Evolutionary conservation across 129 eudicot species (phyloP), one percentile per base, ranked within the genome.

Genomic region (Escallonia herrerae): DNA sequence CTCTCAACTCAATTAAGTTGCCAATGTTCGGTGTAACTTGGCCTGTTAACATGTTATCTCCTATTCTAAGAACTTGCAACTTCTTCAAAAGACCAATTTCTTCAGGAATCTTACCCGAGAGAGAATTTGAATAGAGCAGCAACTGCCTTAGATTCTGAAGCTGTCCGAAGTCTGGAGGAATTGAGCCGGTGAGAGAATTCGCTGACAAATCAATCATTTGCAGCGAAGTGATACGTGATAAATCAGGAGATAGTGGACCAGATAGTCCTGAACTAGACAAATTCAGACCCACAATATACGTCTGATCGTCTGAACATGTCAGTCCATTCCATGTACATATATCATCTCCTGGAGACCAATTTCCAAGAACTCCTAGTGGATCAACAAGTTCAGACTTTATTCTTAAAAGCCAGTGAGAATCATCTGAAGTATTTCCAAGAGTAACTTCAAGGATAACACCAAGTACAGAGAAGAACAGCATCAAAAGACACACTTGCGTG

Each of bases 271-370:
- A 79, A 72, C 56, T 60, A 41, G 96, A 80, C 48, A 93, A 81
- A 73, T 93, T 86, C 56, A 93, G 64, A 66, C 86, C 71, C 66
- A 75, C 51, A 22, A 93, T 56, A 57, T 69, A 85, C n/a, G 81
- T 69, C 67, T 66, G 84, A 78, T 93, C 89, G 41, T 73, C 55
- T 54, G 96, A 81, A 58, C 98, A 93, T 68, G 82, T 71, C 37
- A 93, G 55, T 47, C 98, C 98, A 60, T 79, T 83, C 98, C 98
- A 93, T 39, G 80, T 66, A 67, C 98, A 93, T n/a, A 93, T 51
- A 59, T 73, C 79, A 56, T 79, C 71, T 58, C 39, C 61, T 68
- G 80, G 71, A 58, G 79, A 81, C 98, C 98, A 93, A 73, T 77
- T 85, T 49, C 76, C 70, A 11, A 93, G 79, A 61, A 79, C 79